Evolutionary conservation across 148 eudicot genomes (phyloP).

Genomic region (Fagopyrum tataricum): DNA sequence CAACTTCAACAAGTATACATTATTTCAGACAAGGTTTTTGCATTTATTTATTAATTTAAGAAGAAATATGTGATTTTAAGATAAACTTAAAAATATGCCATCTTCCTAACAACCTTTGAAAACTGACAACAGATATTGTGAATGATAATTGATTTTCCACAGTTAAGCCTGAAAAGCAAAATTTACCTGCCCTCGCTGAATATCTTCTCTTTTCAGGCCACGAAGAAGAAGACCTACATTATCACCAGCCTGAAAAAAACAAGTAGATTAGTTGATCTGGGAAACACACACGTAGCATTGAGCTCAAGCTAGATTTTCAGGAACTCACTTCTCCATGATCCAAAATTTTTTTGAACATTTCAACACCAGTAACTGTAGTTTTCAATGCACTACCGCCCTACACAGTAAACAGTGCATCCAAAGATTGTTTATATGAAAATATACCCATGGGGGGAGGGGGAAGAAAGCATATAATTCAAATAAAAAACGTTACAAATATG

Average conservation of each 20-base stretch:
- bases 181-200: constrained; percentile 81
- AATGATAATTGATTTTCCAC: background rate
- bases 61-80: background rate
- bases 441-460: too few relatives aligned
- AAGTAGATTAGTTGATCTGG: background rate
- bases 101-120: background rate
- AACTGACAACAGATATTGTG: background rate
- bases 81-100: background rate
- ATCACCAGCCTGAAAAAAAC: constrained; percentile 70
- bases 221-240: constrained; percentile 96
- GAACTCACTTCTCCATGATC: constrained; percentile 73
- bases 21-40: background rate
- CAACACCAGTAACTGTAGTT: constrained; percentile 89
- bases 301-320: constrained; percentile 10
- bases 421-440: background rate
- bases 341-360: constrained; percentile 92
- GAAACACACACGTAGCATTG: background rate
- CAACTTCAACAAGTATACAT: background rate
- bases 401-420: background rate
- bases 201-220: constrained; percentile 82
- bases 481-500: background rate
- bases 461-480: too few relatives aligned
- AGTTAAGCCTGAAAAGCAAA: background rate
- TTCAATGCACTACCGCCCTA: constrained; percentile 70
- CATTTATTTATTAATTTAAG: background rate